Evolutionary conservation across 73 alveolate species (phyloP).

Genomic region (Durusdinium trenchii): DNA sequence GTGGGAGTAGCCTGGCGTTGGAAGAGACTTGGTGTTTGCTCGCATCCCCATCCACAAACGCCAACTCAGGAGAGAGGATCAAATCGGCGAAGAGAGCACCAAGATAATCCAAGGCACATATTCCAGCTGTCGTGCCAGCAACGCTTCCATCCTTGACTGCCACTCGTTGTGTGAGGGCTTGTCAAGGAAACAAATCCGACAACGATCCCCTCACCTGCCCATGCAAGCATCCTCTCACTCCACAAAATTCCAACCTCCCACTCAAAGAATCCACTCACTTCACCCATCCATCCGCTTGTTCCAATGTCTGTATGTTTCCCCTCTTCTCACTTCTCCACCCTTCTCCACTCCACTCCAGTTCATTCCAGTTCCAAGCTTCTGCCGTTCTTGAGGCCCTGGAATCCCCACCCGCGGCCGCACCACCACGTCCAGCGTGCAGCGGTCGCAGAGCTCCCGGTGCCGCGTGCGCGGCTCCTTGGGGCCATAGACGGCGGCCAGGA

Average conservation of each 20-base stretch:
- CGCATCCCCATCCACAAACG: no score
- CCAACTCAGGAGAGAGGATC: neutral
- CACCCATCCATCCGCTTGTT: neutral
- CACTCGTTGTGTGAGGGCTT: neutral
- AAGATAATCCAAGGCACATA: neutral
- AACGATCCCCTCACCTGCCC: neutral
- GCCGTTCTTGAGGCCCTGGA: constrained; percentile 48
- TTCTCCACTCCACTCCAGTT: neutral
- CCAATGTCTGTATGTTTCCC: neutral
- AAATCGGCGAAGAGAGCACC: neutral
- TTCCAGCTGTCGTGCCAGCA: constrained; percentile 34
- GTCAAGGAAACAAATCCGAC: neutral
- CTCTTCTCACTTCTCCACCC: neutral
- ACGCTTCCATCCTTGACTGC: constrained; percentile 9
- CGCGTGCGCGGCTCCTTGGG: constrained; percentile 76
- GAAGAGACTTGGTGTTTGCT: no score
- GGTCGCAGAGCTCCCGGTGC: constrained; percentile 76
- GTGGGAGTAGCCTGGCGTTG: no score
- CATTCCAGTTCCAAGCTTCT: constrained; percentile 14
- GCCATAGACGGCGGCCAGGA: constrained; percentile 43
- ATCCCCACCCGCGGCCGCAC: constrained; percentile 70
- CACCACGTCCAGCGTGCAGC: constrained; percentile 51
- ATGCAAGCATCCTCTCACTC: neutral
- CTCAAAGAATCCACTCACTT: neutral
- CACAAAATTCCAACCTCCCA: neutral